Conservation (phyloP, 805 yeast species). For the Kregervanrija fluxuum region DNA sequence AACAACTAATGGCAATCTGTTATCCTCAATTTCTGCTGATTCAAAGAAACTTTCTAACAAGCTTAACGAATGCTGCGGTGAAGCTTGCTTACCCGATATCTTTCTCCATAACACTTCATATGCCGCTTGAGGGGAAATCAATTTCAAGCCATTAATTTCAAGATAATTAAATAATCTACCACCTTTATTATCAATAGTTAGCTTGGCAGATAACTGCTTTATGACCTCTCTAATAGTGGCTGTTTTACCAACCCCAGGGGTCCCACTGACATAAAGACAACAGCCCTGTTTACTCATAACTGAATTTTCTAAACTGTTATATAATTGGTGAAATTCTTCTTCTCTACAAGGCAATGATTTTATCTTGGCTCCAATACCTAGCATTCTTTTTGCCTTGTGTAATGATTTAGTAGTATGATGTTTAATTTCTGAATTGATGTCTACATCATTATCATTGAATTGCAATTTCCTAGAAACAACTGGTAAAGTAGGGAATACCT, state of each 20-base stretch:
- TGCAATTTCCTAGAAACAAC: slow-evolving; percentile 4
- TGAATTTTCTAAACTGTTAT: slow-evolving; percentile 62
- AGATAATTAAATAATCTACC: slow-evolving; percentile 51
- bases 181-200: slow-evolving; percentile 15
- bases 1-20: slow-evolving; percentile 56
- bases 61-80: slow-evolving; percentile 58
- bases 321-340: slow-evolving; percentile 66
- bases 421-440: slow-evolving; percentile 7
- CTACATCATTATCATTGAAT: slow-evolving; percentile 9
- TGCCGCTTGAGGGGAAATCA: slow-evolving; percentile 70
- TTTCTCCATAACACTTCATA: slow-evolving; percentile 81
- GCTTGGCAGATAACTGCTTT: slow-evolving; percentile 43
- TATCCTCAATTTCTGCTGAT: slow-evolving; percentile 13
- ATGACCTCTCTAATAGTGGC: slow-evolving; percentile 87
- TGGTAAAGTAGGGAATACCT: slow-evolving; percentile 8
- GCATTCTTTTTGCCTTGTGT: slow-evolving; percentile 32
- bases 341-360: slow-evolving; percentile 78
- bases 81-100: slow-evolving; percentile 50
- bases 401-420: slow-evolving; percentile 18
- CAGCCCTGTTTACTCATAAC: slow-evolving; percentile 67
- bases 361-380: slow-evolving; percentile 33
- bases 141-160: slow-evolving; percentile 87
- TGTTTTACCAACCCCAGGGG: slow-evolving; percentile 97
- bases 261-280: slow-evolving; percentile 87
- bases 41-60: slow-evolving; percentile 66